phyloP scores from a whole-genome alignment of 2,329 filamentous ascomycete genomes.

The Colletotrichum australisinense region DNA sequence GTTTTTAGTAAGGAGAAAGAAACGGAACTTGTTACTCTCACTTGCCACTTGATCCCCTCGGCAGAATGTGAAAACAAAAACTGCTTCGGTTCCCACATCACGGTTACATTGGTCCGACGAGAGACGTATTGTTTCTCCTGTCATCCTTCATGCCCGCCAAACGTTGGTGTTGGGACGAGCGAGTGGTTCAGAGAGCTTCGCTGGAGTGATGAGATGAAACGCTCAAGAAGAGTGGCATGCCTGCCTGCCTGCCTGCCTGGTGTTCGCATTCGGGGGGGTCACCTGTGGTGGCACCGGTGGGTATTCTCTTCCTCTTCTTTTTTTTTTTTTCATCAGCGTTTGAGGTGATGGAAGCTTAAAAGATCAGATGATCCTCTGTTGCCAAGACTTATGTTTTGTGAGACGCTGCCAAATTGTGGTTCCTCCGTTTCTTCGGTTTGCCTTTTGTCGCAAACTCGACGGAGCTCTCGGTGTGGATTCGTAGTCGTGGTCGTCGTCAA shows the following conservation, averaged over 20 bases:
- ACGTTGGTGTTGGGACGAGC: conserved; percentile 27
- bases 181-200: conserved; percentile 26
- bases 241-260: neutral
- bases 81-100: conserved; percentile 22
- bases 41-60: neutral
- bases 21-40: neutral
- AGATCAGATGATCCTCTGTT: conserved; percentile 27
- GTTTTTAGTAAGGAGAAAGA: neutral
- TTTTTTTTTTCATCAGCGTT: conserved; percentile 30
- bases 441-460: neutral
- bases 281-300: neutral
- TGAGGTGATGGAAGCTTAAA: conserved; percentile 36
- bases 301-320: neutral
- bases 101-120: conserved; percentile 26
- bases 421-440: conserved; percentile 3
- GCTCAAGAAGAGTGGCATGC: conserved; percentile 1
- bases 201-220: conserved; percentile 34
- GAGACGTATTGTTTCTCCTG: conserved; percentile 25
- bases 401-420: conserved; percentile 7
- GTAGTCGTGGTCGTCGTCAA: neutral
- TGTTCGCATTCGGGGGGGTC: conserved; percentile 6
- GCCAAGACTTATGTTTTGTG: conserved; percentile 25
- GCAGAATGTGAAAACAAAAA: neutral
- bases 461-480: neutral
- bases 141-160: conserved; percentile 16